Percentiles rank a stretch among this genome's conserved stretches.
These are phyloP conservation scores for Acmispon strigosus DNA, from an alignment of 306 rosid species.

Conservation along the genomic window DNA sequence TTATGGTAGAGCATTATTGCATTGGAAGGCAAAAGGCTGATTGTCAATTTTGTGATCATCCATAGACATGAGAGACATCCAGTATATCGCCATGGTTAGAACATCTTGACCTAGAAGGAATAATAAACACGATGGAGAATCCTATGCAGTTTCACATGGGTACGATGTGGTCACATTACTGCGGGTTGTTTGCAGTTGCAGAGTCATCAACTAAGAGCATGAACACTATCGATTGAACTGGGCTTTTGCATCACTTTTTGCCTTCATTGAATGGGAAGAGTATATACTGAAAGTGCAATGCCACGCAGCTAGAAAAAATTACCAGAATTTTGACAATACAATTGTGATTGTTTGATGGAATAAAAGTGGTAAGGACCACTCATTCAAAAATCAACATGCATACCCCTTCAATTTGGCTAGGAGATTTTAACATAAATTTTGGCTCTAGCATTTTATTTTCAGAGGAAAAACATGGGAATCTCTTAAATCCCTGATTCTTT, in stretches of 20 bases:
- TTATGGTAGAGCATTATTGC: too few relatives aligned
- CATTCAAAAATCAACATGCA: neutral
- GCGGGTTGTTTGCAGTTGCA: neutral
- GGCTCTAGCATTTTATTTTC: neutral
- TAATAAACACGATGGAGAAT: neutral
- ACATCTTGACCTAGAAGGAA: neutral
- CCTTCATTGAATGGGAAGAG: neutral
- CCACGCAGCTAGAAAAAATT: neutral
- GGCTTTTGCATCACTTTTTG: neutral
- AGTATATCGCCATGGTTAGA: neutral
- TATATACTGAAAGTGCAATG: neutral
- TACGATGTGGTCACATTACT: neutral
- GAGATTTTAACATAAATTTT: neutral
- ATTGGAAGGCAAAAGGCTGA: neutral
- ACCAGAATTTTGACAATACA: neutral
- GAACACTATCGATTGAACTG: neutral
- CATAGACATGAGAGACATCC: neutral
- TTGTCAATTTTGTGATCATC: neutral
- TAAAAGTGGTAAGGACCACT: neutral
- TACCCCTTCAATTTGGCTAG: neutral
- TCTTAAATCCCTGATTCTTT: neutral
- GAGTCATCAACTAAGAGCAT: neutral
- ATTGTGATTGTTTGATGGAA: neutral
- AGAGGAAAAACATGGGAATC: neutral
- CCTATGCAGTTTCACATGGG: neutral